Conservation (phyloP, 352 stramenopile species). For the Pythium phragmiticola region DNA sequence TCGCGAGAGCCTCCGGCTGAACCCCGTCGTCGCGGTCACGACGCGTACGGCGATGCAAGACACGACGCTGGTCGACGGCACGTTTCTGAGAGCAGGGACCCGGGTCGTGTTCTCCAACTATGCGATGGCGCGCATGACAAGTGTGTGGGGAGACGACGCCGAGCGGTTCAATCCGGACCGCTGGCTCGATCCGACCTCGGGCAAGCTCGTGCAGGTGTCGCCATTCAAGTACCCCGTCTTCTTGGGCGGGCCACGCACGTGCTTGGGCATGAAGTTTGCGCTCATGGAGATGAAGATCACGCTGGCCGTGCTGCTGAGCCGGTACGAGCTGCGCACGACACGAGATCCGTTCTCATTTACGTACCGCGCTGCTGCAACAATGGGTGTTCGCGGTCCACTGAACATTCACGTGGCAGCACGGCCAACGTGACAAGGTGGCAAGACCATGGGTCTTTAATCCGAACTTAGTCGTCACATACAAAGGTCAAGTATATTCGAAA, state of each 20-base stretch:
- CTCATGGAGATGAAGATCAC: slow-evolving; percentile 55
- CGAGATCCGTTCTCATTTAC: slow-evolving; percentile 42
- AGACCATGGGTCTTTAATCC: too few relatives aligned
- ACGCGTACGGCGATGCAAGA: slow-evolving; percentile 40
- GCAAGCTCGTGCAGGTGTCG: slow-evolving; percentile 38
- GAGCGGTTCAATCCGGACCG: slow-evolving; percentile 57
- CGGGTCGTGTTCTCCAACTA: slow-evolving; percentile 47
- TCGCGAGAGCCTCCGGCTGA: slow-evolving; percentile 64
- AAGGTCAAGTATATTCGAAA: too few relatives aligned
- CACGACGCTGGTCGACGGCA: slow-evolving; percentile 59
- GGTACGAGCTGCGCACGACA: slow-evolving; percentile 43
- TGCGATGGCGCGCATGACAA: slow-evolving; percentile 35
- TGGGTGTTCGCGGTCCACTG: slow-evolving; percentile 37
- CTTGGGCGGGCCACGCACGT: slow-evolving; percentile 49
- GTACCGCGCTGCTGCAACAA: slow-evolving; percentile 38
- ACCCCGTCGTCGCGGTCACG: slow-evolving; percentile 45
- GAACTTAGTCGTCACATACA: too few relatives aligned
- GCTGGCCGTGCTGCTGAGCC: slow-evolving; percentile 38
- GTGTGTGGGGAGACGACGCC: slow-evolving; percentile 56
- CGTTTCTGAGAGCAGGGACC: slow-evolving; percentile 42
- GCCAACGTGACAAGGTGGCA: not conserved
- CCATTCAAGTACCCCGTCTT: slow-evolving; percentile 59
- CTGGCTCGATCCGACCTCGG: slow-evolving; percentile 47
- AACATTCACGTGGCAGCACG: slow-evolving; percentile 8
- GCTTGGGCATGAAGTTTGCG: slow-evolving; percentile 58